phyloP scores from a whole-genome alignment of 2,329 filamentous ascomycete species.

The Microsporum ferrugineum region DNA sequence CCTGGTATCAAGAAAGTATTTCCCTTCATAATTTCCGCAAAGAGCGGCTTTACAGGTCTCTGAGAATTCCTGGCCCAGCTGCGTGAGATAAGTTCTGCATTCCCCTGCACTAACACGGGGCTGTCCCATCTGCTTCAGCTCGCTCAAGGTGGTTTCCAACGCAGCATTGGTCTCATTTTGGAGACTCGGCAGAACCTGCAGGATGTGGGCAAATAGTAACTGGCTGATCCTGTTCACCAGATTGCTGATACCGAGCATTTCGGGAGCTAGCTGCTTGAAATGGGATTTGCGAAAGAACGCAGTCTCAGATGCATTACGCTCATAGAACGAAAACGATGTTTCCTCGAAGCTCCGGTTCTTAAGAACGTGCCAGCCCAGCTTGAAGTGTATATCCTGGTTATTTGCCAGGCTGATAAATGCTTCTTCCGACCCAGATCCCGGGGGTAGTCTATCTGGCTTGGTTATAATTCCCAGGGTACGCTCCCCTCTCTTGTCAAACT shows the following conservation, averaged over 20 bases:
- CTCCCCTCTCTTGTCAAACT: constrained; percentile 16
- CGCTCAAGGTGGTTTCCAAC: constrained; percentile 24
- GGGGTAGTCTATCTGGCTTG: constrained; percentile 22
- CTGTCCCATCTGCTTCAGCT: constrained; percentile 39
- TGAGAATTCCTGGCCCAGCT: constrained; percentile 24
- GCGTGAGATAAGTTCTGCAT: constrained; percentile 35
- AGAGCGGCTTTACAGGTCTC: background rate
- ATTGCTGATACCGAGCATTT: constrained; percentile 14
- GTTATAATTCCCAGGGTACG: constrained; percentile 18
- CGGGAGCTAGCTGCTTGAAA: background rate
- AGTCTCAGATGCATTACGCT: background rate
- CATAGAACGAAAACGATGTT: background rate
- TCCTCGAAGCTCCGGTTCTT: background rate
- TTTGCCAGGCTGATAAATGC: constrained; percentile 18
- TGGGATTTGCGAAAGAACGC: background rate
- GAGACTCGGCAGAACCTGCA: constrained; percentile 18
- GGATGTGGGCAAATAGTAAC: constrained; percentile 20
- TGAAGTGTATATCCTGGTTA: constrained; percentile 19
- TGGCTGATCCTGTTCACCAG: constrained; percentile 19
- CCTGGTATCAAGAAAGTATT: background rate
- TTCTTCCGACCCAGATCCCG: constrained; percentile 20
- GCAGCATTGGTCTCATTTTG: constrained; percentile 19
- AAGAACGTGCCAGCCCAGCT: constrained; percentile 23
- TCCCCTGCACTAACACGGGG: constrained; percentile 24
- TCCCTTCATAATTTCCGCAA: background rate